Evolutionary conservation across 345 rosid species (phyloP), one percentile per base, ranked within the genome.

Genomic region (Eucalyptus virginea): DNA sequence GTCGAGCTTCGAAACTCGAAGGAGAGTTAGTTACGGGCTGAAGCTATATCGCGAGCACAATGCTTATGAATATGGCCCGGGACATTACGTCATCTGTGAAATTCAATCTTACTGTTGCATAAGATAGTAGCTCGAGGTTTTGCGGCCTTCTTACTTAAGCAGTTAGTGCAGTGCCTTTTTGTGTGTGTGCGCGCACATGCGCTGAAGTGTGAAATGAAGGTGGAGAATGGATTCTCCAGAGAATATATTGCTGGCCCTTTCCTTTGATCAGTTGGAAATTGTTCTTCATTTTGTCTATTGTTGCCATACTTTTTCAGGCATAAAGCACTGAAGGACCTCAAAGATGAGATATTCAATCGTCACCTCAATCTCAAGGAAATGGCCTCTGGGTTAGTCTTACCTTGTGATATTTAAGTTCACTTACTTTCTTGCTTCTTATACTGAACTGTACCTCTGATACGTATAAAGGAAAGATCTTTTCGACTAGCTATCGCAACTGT

Each of bases 291-390:
- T 88, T 69, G 26, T 62, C 72, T 58, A 37, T 32, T 50, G 77
- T n/a, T 6, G 37, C 26, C 40, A 3, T 28, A 19, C 69, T 18
- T 81, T 87, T 91, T 90, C 94, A 98, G 99, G 96, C 95, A 98
- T 91, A 98, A 98, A 90, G 93, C 94, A 81, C 40, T 93, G 89
- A 98, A 98, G 92, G 98, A 98, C 94, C 96, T 94, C 88, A 95
- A 96, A 92, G 97, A 94, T 89, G 97, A 95, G 91, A 93, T 98
- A 65, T 95, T 94, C 86, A 93, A 95, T 51, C 95, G 99, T 86
- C 96, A 96, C 87, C 89, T 94, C 52, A 89, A 94, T 94, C 90
- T 96, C 86, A 94, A 92, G 93, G 98, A 97, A 89, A 51, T 98
- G 91, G 97, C 98, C 88, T 95, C 97, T 87, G 99, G 99, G 99